Percentiles rank a stretch among this genome's conserved stretches.
Conservation (phyloP, 345 rosid genomes). For the Carallia brachiata region DNA sequence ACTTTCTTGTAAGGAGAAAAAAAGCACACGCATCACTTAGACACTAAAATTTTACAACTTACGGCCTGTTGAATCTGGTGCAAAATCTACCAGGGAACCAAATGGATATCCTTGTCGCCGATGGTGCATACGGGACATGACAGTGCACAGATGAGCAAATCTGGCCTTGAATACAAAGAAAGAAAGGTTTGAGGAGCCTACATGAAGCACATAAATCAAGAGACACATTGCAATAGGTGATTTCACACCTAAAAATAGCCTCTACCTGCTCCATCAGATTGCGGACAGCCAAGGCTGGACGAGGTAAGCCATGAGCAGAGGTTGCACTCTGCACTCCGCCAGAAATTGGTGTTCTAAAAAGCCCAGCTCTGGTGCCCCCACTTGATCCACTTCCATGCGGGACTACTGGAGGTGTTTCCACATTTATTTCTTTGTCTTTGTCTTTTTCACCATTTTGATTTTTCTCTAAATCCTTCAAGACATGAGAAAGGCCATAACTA, state of each 20-base stretch:
- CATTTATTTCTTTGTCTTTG: constrained; percentile 38
- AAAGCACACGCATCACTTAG: background rate
- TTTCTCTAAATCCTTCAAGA: constrained; percentile 50
- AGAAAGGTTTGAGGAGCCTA: constrained; percentile 2
- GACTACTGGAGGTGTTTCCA: constrained; percentile 40
- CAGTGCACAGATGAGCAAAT: constrained; percentile 96
- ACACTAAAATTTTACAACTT: constrained; percentile 33
- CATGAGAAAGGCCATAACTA: constrained; percentile 40
- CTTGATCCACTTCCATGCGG: constrained; percentile 49
- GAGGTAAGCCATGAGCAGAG: constrained; percentile 91
- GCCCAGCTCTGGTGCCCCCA: constrained; percentile 84
- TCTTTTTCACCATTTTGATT: constrained; percentile 33
- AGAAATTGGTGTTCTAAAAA: constrained; percentile 94
- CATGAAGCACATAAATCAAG: background rate
- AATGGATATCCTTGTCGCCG: constrained; percentile 96
- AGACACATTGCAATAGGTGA: constrained; percentile 10
- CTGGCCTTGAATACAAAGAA: constrained; percentile 62
- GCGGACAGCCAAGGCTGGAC: constrained; percentile 91
- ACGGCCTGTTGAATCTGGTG: constrained; percentile 94
- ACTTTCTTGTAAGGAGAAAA: background rate
- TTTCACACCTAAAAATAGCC: constrained; percentile 5
- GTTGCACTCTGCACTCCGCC: constrained; percentile 99
- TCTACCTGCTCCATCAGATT: constrained; percentile 96
- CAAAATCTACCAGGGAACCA: constrained; percentile 94
- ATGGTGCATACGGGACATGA: constrained; percentile 98